These are phyloP conservation scores for Samsoniella hepiali DNA, from an alignment of 2,329 filamentous ascomycete genomes.

Conservation along the genomic window DNA sequence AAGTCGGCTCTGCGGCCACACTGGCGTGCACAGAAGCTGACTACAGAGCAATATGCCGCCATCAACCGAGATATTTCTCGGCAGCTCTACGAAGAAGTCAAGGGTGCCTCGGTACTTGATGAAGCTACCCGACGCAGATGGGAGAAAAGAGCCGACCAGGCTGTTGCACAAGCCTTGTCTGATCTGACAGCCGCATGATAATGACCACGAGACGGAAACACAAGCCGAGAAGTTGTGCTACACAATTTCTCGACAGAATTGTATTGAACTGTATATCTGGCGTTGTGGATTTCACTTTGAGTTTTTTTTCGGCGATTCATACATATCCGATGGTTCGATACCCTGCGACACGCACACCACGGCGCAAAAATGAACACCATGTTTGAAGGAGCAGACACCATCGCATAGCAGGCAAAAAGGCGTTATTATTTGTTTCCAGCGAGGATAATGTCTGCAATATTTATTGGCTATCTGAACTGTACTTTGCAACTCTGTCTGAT, in stretches of 20 bases:
- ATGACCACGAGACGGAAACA: conserved; percentile 24
- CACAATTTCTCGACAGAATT: neutral
- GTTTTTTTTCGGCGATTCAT: conserved; percentile 24
- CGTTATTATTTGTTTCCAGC: conserved; percentile 15
- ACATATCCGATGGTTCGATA: conserved; percentile 30
- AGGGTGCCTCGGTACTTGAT: conserved; percentile 55
- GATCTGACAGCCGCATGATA: conserved; percentile 46
- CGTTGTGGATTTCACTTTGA: conserved; percentile 6
- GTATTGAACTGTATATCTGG: conserved; percentile 13
- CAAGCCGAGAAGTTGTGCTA: conserved; percentile 20
- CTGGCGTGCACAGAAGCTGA: conserved; percentile 75
- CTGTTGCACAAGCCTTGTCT: conserved; percentile 73
- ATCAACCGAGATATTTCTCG: conserved; percentile 90
- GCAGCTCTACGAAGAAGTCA: conserved; percentile 73
- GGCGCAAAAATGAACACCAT: conserved; percentile 2
- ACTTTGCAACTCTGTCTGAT: conserved; percentile 18
- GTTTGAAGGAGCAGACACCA: neutral
- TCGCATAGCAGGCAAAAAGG: conserved; percentile 17
- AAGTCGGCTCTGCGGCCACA: conserved; percentile 76
- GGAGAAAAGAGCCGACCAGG: conserved; percentile 72
- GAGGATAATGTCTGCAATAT: conserved; percentile 11
- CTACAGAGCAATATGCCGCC: conserved; percentile 83
- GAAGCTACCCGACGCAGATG: conserved; percentile 65
- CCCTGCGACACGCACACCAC: conserved; percentile 28
- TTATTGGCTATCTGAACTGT: conserved; percentile 21